Conservation (phyloP, 345 rosid genomes). For the Rhodamnia rubescens region DNA sequence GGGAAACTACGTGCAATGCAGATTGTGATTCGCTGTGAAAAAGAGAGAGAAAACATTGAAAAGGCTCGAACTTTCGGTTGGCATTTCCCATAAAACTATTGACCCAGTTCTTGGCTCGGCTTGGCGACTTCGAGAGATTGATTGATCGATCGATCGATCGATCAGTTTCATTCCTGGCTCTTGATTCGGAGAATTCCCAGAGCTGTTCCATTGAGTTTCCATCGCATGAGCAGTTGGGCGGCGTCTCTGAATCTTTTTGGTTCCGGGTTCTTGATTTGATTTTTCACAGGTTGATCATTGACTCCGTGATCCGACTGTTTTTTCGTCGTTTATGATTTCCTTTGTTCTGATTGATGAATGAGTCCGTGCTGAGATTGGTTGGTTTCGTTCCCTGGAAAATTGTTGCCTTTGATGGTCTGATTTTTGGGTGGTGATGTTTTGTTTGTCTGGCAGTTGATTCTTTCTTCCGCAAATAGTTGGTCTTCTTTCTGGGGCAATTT, state of each 20-base stretch:
- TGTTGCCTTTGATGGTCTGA: background rate
- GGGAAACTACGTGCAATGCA: slow-evolving; percentile 31
- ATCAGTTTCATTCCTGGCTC: slow-evolving; percentile 1
- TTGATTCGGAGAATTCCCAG: slow-evolving; percentile 7
- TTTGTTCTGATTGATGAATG: background rate
- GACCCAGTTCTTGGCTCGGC: background rate
- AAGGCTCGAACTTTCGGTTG: slow-evolving; percentile 9
- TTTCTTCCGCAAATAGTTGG: background rate
- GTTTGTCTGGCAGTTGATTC: background rate
- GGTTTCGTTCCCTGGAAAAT: background rate
- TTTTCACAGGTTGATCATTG: background rate
- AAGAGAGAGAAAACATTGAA: background rate
- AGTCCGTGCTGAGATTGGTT: background rate
- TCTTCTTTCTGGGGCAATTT: background rate
- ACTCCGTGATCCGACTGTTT: background rate
- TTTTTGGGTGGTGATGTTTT: background rate
- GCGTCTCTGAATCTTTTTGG: background rate
- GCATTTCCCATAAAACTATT: background rate
- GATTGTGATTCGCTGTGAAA: background rate
- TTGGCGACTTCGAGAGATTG: background rate
- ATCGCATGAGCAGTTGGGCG: slow-evolving; percentile 9
- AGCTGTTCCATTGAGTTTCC: background rate
- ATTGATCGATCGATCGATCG: background rate
- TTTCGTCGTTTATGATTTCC: background rate
- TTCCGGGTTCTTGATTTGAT: background rate